phyloP scores from a whole-genome alignment of 2,329 filamentous ascomycete genomes.

The Diaporthe sp. region DNA sequence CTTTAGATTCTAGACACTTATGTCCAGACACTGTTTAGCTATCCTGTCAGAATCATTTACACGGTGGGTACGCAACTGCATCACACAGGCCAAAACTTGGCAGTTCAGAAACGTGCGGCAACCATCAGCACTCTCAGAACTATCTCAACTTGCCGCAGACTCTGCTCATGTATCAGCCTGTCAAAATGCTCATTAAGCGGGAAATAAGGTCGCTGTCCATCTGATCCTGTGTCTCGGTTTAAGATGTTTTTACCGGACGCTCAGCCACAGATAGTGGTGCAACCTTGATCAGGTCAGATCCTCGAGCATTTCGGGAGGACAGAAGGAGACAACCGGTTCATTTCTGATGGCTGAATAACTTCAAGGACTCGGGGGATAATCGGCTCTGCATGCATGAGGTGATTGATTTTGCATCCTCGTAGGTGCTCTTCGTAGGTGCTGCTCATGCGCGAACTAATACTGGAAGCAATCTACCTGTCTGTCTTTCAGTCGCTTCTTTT shows the following conservation, averaged over 20 bases:
- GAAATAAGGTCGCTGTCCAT: fast-evolving
- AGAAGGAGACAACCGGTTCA: not conserved
- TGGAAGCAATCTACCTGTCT: too few relatives aligned
- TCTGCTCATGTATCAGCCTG: not conserved
- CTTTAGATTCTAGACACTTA: not conserved
- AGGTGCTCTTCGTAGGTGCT: not conserved
- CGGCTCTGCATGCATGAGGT: not conserved
- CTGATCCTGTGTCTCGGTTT: not conserved
- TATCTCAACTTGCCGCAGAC: not conserved
- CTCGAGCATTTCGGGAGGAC: not conserved
- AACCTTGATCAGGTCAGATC: too few relatives aligned
- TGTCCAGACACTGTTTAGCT: not conserved
- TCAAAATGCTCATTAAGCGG: not conserved
- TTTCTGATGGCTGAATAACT: not conserved
- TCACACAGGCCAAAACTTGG: not conserved
- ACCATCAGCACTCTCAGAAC: not conserved
- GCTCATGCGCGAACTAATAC: not conserved
- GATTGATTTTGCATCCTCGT: not conserved
- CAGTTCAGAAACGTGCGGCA: not conserved
- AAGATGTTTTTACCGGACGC: too few relatives aligned
- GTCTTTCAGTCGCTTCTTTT: not conserved
- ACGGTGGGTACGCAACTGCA: too few relatives aligned
- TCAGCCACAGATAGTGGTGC: not conserved
- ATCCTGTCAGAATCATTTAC: too few relatives aligned
- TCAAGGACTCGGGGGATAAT: not conserved